Base-by-base conservation (phyloP, 768 basidiomycete genomes). In the Rhodotorula graminis region DNA sequence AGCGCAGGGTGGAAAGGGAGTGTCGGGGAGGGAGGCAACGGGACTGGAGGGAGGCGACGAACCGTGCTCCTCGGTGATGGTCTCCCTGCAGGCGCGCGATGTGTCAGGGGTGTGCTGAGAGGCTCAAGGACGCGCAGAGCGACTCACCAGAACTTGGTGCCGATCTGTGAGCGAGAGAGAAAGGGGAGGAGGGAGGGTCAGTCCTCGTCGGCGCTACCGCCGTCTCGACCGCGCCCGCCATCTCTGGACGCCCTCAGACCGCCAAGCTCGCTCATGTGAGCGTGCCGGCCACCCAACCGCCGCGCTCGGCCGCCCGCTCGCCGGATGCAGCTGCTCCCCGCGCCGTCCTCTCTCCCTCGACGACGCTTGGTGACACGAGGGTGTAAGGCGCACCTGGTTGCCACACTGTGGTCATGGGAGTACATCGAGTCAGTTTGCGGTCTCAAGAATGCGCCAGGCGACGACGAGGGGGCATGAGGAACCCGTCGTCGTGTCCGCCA, bases 41-140 rank as follows among this genome's bases (percentile, higher is more conserved):
- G 25, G 58, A n/a, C n/a, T 42, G 3, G 15, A 42, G 23, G 25
- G 23, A 2, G 15, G 11, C 46, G 2, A 53, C 67, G 42, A 46
- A 81, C 93, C 93, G 82, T 98, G 95, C 85, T 98, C 93, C 82
- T 97, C 94, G 65, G 92, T 95, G 81, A 97, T 89, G 81, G 93
- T 92, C 84, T 96, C 93, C 93, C 93, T 77, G 70, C 71, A 77
- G 65, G 65, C 74, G 64, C 73, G 64, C 75, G 69, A 72, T 61
- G 64, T 49, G 53, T 69, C 62, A 67, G 73, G 70, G 25, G 66
- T 50, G 67, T 33, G 25, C 0, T 49, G 0, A 44, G 52, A 10
- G 12, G 23, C 9, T 47, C 55, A 12, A 29, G 0, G 52, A 37
- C 11, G 37, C 31, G 58, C 37, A 50, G 31, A 33, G 33, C n/a